Percentiles rank a stretch among this genome's conserved stretches.
Conservation (phyloP, 805 yeast species). For the Scheffersomyces ergatensis region DNA sequence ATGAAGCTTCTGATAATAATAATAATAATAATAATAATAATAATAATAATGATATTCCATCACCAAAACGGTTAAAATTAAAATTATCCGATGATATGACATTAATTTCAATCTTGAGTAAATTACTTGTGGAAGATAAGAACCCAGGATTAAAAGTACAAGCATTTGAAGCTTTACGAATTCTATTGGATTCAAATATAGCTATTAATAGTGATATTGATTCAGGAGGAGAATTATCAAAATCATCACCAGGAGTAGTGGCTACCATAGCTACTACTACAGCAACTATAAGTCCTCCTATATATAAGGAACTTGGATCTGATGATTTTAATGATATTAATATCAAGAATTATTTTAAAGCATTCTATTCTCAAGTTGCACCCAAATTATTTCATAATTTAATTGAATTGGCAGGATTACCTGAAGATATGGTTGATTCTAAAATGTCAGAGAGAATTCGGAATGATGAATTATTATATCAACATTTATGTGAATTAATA, state of each 20-base stretch:
- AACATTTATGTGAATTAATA: conserved; percentile 67
- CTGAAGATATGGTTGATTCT: conserved; percentile 3
- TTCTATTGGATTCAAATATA: conserved; percentile 60
- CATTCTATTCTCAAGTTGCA: conserved; percentile 65
- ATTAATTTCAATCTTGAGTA: conserved; percentile 51
- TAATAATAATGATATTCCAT: conserved; percentile 1
- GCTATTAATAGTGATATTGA: conserved; percentile 17
- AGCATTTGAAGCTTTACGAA: conserved; percentile 78
- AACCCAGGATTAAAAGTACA: conserved; percentile 77
- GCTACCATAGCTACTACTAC: neutral
- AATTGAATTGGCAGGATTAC: conserved; percentile 25
- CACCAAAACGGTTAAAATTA: conserved; percentile 15
- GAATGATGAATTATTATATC: conserved; percentile 44
- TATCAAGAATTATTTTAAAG: conserved; percentile 46
- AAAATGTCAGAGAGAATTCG: conserved; percentile 5
- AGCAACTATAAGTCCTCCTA: conserved; percentile 2
- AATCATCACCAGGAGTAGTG: neutral
- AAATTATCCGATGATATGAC: conserved; percentile 57
- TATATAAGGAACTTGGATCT: conserved; percentile 2
- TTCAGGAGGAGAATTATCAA: neutral
- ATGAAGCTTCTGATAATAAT: conserved; percentile 2
- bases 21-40: too few relatives aligned
- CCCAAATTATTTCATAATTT: conserved; percentile 53
- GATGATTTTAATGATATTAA: conserved; percentile 31
- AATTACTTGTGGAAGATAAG: conserved; percentile 58